Conservation (phyloP, 495 filamentous ascomycete genomes). For the Xeromyces bisporus region DNA sequence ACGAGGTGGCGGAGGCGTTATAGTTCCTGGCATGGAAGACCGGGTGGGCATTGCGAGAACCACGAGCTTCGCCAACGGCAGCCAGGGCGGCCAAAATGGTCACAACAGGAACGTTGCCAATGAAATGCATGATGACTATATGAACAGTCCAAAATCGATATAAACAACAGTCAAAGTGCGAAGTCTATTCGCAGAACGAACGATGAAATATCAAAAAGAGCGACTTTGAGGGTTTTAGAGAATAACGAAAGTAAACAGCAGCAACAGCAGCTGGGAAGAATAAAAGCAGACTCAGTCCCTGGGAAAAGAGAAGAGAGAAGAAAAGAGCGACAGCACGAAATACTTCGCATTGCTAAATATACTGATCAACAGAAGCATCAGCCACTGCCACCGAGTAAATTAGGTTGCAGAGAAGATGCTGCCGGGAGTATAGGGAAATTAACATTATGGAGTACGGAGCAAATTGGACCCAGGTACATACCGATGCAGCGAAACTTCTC, state of each 20-base stretch:
- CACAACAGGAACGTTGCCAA: conserved; percentile 31
- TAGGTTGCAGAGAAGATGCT: no score
- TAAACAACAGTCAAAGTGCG: conserved; percentile 15
- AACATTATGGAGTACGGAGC: no score
- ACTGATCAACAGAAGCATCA: not conserved
- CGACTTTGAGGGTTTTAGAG: conserved; percentile 14
- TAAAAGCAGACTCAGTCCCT: conserved; percentile 4
- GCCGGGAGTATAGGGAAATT: no score
- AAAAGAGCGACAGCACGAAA: no score
- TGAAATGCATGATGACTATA: conserved; percentile 21
- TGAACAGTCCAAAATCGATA: conserved; percentile 1
- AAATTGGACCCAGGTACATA: no score
- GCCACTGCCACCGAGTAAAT: not conserved
- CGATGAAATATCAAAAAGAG: conserved; percentile 24
- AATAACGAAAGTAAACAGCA: conserved; percentile 14
- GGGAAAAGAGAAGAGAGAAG: conserved; percentile 8
- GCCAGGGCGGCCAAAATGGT: conserved; percentile 33
- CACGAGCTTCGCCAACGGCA: conserved; percentile 25
- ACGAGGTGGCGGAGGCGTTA: conserved; percentile 4
- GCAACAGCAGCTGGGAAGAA: conserved; percentile 12
- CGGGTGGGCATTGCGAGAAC: conserved; percentile 18
- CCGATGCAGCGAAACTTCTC: no score
- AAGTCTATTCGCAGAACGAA: conserved; percentile 29
- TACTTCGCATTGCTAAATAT: no score
- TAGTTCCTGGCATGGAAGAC: conserved; percentile 5